Evolutionary conservation across 192 early-diverging fungal genomes (phyloP).

Genomic region (Linnemannia exigua): DNA sequence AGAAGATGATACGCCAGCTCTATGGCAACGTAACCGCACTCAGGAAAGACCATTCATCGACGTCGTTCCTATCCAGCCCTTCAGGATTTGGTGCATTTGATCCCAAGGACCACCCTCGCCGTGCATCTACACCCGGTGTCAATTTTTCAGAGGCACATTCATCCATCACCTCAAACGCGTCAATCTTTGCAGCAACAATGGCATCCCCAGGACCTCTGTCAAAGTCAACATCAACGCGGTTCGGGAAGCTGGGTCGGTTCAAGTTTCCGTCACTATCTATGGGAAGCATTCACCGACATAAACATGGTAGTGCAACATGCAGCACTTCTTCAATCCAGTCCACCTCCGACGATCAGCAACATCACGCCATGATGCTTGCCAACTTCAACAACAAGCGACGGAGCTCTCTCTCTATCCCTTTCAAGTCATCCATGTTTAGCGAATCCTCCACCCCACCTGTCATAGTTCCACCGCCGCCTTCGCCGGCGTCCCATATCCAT

Average conservation of each 20-base stretch:
- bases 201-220: neutral
- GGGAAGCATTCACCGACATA: conserved; percentile 22
- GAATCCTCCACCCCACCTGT: neutral
- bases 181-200: neutral
- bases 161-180: neutral
- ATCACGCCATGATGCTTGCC: neutral
- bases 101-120: neutral
- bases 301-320: neutral
- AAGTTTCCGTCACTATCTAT: conserved; percentile 44
- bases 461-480: neutral
- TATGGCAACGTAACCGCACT: neutral
- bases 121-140: neutral
- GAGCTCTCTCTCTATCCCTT: neutral
- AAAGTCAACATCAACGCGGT: conserved; percentile 11
- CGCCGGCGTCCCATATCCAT: neutral
- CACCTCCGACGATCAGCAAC: neutral
- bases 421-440: neutral
- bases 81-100: neutral
- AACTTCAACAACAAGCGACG: neutral
- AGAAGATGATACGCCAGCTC: conserved; percentile 5
- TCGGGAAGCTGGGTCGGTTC: conserved; percentile 31
- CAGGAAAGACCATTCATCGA: neutral
- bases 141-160: neutral
- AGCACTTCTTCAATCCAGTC: neutral
- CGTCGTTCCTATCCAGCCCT: neutral